Percentiles rank a stretch among this genome's conserved stretches.
Conservation (phyloP, 495 filamentous ascomycete species). For the Hyaloscypha hepaticicola region DNA sequence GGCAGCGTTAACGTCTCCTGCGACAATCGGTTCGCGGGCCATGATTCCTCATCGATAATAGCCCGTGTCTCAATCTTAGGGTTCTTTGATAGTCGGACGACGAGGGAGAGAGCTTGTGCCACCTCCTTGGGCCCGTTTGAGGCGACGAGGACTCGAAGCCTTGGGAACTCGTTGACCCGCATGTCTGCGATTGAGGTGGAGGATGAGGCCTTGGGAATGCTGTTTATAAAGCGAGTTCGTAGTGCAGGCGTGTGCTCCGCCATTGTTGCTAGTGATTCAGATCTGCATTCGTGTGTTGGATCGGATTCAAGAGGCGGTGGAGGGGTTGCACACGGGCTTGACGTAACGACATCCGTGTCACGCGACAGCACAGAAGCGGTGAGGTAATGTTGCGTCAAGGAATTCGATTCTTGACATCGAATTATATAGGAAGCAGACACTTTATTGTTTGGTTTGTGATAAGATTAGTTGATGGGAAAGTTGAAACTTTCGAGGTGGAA, state of each 20-base stretch:
- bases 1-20: conserved; percentile 51
- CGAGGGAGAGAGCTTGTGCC: conserved; percentile 51
- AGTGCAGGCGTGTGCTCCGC: conserved; percentile 19
- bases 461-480: neutral
- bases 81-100: conserved; percentile 54
- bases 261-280: conserved; percentile 18
- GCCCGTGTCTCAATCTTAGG: conserved; percentile 52
- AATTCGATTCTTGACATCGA: neutral
- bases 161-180: conserved; percentile 28
- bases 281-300: conserved; percentile 8
- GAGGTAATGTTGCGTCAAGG: neutral
- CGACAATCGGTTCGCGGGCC: conserved; percentile 43
- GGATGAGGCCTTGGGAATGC: conserved; percentile 17
- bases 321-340: conserved; percentile 11
- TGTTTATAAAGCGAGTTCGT: conserved; percentile 11
- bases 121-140: conserved; percentile 52
- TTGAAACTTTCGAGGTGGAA: neutral
- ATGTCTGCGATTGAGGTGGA: conserved; percentile 29
- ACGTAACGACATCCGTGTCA: conserved; percentile 7
- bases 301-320: conserved; percentile 14
- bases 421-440: neutral
- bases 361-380: conserved; percentile 1
- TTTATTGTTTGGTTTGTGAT: neutral
- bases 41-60: conserved; percentile 49
- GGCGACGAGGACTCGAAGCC: conserved; percentile 50